Conservation (phyloP, 148 eudicot species). For the Persicaria maculosa region DNA sequence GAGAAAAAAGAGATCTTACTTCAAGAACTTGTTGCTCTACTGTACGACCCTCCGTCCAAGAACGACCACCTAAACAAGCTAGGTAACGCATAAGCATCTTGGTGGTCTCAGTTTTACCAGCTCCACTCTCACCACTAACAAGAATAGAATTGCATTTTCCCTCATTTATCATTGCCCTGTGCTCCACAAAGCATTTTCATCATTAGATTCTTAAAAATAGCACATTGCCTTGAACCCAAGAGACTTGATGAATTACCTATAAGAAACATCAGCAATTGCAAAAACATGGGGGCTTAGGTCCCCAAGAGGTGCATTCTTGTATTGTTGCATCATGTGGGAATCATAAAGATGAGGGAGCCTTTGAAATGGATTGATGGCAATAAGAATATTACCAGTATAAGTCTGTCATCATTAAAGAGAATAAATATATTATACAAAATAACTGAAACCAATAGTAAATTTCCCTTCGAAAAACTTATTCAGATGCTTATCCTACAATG, state of each 20-base stretch:
- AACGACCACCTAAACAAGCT: slow-evolving; percentile 88
- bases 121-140: slow-evolving; percentile 96
- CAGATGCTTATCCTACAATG: not conserved
- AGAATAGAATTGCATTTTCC: slow-evolving; percentile 90
- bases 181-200: slow-evolving; percentile 16
- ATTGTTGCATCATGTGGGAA: slow-evolving; percentile 96
- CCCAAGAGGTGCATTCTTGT: slow-evolving; percentile 91
- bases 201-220: not conserved
- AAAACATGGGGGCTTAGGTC: slow-evolving; percentile 96
- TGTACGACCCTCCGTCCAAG: slow-evolving; percentile 92
- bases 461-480: not conserved
- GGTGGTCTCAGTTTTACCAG: slow-evolving; percentile 97
- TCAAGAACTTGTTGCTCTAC: slow-evolving; percentile 99
- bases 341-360: slow-evolving; percentile 84
- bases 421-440: slow-evolving; percentile 8
- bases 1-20: slow-evolving; percentile 33
- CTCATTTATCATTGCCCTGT: slow-evolving; percentile 91
- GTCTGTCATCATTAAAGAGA: slow-evolving; percentile 50
- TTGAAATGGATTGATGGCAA: slow-evolving; percentile 98
- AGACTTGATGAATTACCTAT: slow-evolving; percentile 47
- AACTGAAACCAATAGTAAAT: not conserved
- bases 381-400: slow-evolving; percentile 93
- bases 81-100: slow-evolving; percentile 98
- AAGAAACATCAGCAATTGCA: slow-evolving; percentile 96
- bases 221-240: not conserved